phyloP scores from a whole-genome alignment of 31 red algal genomes.

The Asparagopsis taxiformis region DNA sequence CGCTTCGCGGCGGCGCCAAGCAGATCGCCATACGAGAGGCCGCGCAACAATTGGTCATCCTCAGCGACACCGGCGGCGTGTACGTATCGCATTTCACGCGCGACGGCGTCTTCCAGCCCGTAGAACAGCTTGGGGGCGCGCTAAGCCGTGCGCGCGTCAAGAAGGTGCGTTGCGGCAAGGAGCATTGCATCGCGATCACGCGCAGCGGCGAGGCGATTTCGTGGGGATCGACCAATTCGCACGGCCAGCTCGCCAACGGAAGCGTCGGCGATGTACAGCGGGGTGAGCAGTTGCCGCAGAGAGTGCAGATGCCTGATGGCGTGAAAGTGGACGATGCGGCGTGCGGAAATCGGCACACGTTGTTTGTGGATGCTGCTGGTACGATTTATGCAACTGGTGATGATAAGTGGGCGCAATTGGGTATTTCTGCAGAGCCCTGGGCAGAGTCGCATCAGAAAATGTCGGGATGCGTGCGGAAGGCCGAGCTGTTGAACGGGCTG shows the following conservation, averaged over 20 bases:
- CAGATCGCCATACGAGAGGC: slow-evolving; percentile 31
- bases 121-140: slow-evolving; percentile 24
- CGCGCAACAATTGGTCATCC: slow-evolving; percentile 13
- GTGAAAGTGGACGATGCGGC: slow-evolving; percentile 29
- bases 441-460: slow-evolving; percentile 17
- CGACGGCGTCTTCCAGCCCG: slow-evolving; percentile 23
- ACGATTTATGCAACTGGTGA: slow-evolving; percentile 41
- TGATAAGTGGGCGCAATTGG: slow-evolving; percentile 77
- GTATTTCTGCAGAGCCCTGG: slow-evolving; percentile 62
- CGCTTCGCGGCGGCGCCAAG: not conserved
- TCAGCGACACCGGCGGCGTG: slow-evolving; percentile 12
- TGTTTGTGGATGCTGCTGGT: slow-evolving; percentile 42
- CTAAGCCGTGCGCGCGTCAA: slow-evolving; percentile 1
- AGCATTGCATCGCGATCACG: slow-evolving; percentile 51
- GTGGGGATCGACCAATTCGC: slow-evolving; percentile 44
- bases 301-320: slow-evolving; percentile 27
- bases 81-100: not conserved
- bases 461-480: slow-evolving; percentile 30
- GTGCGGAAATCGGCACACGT: slow-evolving; percentile 66
- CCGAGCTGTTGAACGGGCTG: slow-evolving; percentile 20
- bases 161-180: slow-evolving; percentile 25
- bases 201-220: slow-evolving; percentile 24
- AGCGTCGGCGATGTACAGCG: not conserved
- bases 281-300: slow-evolving; percentile 14
- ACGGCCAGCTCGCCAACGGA: slow-evolving; percentile 31